Base-by-base conservation (phyloP, 2,329 filamentous ascomycete species). In the Meredithiella fracta region DNA sequence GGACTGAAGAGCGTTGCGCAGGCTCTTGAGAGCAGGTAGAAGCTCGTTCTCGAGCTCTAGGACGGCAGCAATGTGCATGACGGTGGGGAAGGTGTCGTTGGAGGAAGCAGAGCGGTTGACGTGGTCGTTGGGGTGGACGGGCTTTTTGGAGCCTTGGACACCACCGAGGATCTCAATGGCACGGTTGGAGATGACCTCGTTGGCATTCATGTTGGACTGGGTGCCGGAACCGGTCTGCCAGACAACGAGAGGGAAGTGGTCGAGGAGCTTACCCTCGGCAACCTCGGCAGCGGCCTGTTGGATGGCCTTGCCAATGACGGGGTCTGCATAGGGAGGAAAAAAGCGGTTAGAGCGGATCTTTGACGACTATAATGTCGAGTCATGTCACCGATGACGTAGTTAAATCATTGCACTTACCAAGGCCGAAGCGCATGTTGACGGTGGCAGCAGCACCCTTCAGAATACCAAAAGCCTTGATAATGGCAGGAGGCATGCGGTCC, bases 171-270 rank as follows among this genome's bases (percentile, higher is more conserved):
- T 94, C 76, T 97, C 91, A 70, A 97, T 97, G 62, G 92, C 92
- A 62, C 92, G 87, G 80, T 97, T 98, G 62, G 91, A 96, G 71
- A 98, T 97, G 71, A 98, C 92, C 71, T 98, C 92, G 76, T 98
- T 98, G 68, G 91, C 90, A 75, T 98, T 98, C 92, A 97, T 97
- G 81, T 95, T 97, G 70, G 90, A 96, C 77, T 97, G 92, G 29
- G 92, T 97, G 67, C 92, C 92, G 53, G 92, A 97, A 61, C 92
- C 92, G 55, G 92, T 98, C 77, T 98, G 92, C 92, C 92, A 98
- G 67, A 98, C 91, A 57, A 97, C 91, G 60, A 97, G 86, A 62
- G 92, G 92, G 74, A 98, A 97, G 77, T 97, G 91, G 70, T 96
- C 90, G 66, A 94, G 70, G 64, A 97, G 83, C 78, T 96, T 94